Base-by-base conservation (phyloP, 176 grass and related monocot genomes). In the Avena insularis region DNA sequence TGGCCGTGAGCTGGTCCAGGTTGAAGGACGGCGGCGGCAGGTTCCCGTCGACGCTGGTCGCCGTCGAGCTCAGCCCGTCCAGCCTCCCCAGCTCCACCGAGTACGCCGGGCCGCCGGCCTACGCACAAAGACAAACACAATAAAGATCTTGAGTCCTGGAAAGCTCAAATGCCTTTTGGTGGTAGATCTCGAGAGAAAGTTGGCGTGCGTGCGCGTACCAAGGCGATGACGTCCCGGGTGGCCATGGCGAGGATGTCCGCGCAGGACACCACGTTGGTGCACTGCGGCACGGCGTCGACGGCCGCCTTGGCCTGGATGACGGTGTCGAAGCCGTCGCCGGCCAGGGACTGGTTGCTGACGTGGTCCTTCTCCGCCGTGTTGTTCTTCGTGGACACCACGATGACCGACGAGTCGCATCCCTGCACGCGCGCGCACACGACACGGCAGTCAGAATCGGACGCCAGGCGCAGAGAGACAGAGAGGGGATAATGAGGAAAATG, bases 351-450 rank as follows among this genome's bases (percentile, higher is more conserved):
- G 88, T 98, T 96, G 55, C 2, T 91, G 1, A 51, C 46, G 87
- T 95, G 67, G 90, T 98, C 96, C 89, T 98, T 98, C 93, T 98
- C 93, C 59, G 96, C 93, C 61, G 93, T 95, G 96, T 87, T 91
- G 78, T 90, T 94, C 76, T 47, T 87, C 9, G 88, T 63, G 79
- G 96, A 98, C 48, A 84, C 87, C n/a, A 96, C 6, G 33, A 96
- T 94, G 29, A 94, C 93, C 6, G 96, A 98, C 67, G 96, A 93
- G 82, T 98, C 96, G 33, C 96, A 98, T 0, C 96, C 96, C 96
- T 98, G 54, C 29, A 19, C 4, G 14, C 3, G 33, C 0, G 60
- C 25, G 5, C 78, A 11, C 43, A 10, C n/a, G 38, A 13, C 78
- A 1, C 21, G 11, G 5, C 15, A 10, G 60, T 47, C 79, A 17